Evolutionary conservation across 371 early-diverging fungal species (phyloP).

Genomic region (Mucor mucedo): DNA sequence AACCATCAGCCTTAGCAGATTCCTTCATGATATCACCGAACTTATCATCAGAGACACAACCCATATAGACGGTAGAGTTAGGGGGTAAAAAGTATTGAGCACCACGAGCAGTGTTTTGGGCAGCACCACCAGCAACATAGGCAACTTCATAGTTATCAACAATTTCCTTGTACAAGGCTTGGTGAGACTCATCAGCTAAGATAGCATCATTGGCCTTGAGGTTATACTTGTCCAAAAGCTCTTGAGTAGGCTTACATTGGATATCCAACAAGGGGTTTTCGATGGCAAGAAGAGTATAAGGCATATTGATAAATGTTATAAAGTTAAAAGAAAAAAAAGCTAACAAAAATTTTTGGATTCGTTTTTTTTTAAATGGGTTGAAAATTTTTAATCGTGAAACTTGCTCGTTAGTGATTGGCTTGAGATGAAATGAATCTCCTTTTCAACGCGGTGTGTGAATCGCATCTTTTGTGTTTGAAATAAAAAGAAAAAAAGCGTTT

Average conservation of each 20-base stretch:
- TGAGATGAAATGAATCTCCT: slow-evolving; percentile 4
- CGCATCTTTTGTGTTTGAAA: too few relatives aligned
- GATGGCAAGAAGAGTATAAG: slow-evolving; percentile 62
- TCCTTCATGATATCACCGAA: slow-evolving; percentile 73
- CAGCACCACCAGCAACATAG: slow-evolving; percentile 95
- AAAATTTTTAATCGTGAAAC: slow-evolving; percentile 6
- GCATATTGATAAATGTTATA: slow-evolving; percentile 12
- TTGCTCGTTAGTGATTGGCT: slow-evolving; percentile 16
- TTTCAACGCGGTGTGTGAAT: background rate
- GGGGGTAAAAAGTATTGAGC: slow-evolving; percentile 89
- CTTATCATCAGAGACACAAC: slow-evolving; percentile 88
- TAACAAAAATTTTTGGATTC: too few relatives aligned
- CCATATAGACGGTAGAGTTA: slow-evolving; percentile 88
- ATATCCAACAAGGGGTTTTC: slow-evolving; percentile 98
- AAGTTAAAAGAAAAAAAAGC: background rate
- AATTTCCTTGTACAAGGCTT: slow-evolving; percentile 84
- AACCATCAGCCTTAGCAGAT: slow-evolving; percentile 86
- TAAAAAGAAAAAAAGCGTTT: too few relatives aligned
- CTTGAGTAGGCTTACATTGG: slow-evolving; percentile 76
- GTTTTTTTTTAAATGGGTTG: slow-evolving; percentile 8
- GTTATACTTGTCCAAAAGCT: slow-evolving; percentile 79
- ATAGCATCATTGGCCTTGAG: slow-evolving; percentile 95
- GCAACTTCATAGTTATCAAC: slow-evolving; percentile 70
- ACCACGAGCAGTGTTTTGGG: slow-evolving; percentile 94
- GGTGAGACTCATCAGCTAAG: slow-evolving; percentile 89